Base-by-base conservation (phyloP, 805 yeast species). In the Sungouiozyma intestinalis region DNA sequence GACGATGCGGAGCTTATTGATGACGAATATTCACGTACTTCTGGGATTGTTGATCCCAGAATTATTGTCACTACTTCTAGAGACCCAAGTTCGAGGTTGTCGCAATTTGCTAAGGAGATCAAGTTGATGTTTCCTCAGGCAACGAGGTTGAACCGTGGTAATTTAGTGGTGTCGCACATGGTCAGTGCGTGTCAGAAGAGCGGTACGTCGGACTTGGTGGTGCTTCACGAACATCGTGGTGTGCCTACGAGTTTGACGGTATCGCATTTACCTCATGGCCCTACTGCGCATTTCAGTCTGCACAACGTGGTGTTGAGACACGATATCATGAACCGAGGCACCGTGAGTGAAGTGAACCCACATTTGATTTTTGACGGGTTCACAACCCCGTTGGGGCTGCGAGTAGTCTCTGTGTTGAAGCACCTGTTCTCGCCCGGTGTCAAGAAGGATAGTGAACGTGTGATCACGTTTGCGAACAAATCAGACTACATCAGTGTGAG, bases 351-450 rank as follows among this genome's bases (percentile, higher is more conserved):
- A 64, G 85, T 84, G 1, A 84, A 84, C 55, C 99, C 99, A 13
- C 97, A 90, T 66, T 70, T 92, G 46, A 81, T 92, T 14, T 90
- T 92, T 62, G 96, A 92, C 50, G 86, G 86, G 57, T 88, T 92
- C 62, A 75, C 79, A 9, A 74, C 92, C 1, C 75, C 76, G 36
- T 68, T 90, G 33, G 98, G 98, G 19, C 69, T 80, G 54, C 72
- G 98, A 46, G 88, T 86, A 1, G 88, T 67, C 19, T 79, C 80
- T 33, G 73, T 87, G 16, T 67, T 92, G 52, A 85, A 90, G 62
- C 94, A 92, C 63, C 62, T 90, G 53, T 92, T 88, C 66, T 96
- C 98, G 7, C 94, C 97, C 0, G 97, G 97, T n/a, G 94, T 82
- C 4, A 92, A 90, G 65, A 77, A 78, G 50, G 95, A 86, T 56